Percentiles rank a stretch among this genome's conserved stretches.
phyloP scores from a whole-genome alignment of 2,329 filamentous ascomycete species.

The Colletotrichum costaricense region DNA sequence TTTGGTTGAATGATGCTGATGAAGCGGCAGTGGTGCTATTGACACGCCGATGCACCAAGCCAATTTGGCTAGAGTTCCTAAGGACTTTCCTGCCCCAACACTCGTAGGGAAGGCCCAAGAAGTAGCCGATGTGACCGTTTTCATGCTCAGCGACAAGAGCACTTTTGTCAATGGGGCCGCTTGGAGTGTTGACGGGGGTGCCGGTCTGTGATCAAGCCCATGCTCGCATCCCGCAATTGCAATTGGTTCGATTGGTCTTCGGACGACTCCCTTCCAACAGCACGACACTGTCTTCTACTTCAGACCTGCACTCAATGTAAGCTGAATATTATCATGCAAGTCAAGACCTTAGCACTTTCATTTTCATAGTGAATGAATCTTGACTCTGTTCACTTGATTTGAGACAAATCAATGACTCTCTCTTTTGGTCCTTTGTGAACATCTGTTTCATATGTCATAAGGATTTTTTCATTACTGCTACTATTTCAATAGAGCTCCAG shows the following conservation, averaged over 20 bases:
- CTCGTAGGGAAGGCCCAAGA: constrained; percentile 19
- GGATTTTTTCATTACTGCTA: neutral
- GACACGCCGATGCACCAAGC: constrained; percentile 28
- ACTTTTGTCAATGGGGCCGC: constrained; percentile 23
- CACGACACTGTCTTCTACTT: too few species aligned
- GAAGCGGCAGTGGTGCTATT: constrained; percentile 7
- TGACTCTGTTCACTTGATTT: too few species aligned
- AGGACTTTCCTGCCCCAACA: constrained; percentile 22
- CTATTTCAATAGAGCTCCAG: neutral
- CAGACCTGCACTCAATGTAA: too few species aligned
- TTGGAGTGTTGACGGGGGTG: constrained; percentile 27
- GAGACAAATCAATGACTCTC: neutral
- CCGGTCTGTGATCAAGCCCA: neutral
- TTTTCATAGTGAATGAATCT: too few species aligned
- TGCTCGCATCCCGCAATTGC: neutral
- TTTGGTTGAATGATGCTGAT: neutral
- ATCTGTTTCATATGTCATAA: neutral
- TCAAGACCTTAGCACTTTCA: too few species aligned
- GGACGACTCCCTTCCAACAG: too few species aligned
- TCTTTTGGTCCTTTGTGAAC: neutral
- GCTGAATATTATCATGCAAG: too few species aligned
- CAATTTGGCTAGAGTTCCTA: constrained; percentile 11
- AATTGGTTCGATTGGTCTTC: too few species aligned
- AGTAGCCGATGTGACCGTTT: constrained; percentile 22
- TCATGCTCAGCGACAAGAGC: constrained; percentile 18